Percentiles rank a stretch among this genome's conserved stretches.
Conservation (phyloP, 2,329 filamentous ascomycete species). For the Pochonia chlamydosporia region DNA sequence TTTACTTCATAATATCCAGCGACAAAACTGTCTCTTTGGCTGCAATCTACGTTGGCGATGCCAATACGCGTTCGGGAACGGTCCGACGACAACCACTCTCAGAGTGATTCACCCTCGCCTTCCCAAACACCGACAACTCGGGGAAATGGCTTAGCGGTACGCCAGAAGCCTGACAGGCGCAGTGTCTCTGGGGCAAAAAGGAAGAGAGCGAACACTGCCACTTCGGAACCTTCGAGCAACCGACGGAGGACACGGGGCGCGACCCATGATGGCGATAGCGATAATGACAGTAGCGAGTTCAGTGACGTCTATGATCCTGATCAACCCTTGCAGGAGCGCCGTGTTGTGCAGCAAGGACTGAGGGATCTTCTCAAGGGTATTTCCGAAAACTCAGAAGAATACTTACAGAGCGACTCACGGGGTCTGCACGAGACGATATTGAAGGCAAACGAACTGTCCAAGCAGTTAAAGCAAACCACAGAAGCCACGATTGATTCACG, state of each 20-base stretch:
- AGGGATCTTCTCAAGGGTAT: constrained; percentile 58
- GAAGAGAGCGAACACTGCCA: constrained; percentile 22
- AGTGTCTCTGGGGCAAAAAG: constrained; percentile 22
- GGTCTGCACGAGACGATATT: constrained; percentile 61
- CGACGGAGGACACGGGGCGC: constrained; percentile 13
- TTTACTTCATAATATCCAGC: too few relatives aligned
- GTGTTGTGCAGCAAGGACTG: constrained; percentile 62
- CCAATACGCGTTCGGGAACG: constrained; percentile 17
- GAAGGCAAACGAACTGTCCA: constrained; percentile 59
- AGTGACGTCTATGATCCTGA: constrained; percentile 69
- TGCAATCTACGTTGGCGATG: constrained; percentile 13
- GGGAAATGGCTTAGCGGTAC: constrained; percentile 17
- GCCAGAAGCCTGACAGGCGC: constrained; percentile 17
- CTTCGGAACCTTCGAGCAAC: constrained; percentile 16
- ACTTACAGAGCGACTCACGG: constrained; percentile 57
- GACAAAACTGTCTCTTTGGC: not conserved
- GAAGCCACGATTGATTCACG: constrained; percentile 88
- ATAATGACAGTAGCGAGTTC: constrained; percentile 11
- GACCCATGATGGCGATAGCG: constrained; percentile 12
- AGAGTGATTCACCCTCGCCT: constrained; percentile 15
- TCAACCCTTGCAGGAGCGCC: constrained; percentile 68
- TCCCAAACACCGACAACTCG: constrained; percentile 13
- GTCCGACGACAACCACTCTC: constrained; percentile 10
- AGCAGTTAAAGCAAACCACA: constrained; percentile 74
- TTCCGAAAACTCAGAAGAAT: constrained; percentile 68